Conservation (phyloP, 371 early-diverging fungal species). For the Choanephora cucurbitarum region DNA sequence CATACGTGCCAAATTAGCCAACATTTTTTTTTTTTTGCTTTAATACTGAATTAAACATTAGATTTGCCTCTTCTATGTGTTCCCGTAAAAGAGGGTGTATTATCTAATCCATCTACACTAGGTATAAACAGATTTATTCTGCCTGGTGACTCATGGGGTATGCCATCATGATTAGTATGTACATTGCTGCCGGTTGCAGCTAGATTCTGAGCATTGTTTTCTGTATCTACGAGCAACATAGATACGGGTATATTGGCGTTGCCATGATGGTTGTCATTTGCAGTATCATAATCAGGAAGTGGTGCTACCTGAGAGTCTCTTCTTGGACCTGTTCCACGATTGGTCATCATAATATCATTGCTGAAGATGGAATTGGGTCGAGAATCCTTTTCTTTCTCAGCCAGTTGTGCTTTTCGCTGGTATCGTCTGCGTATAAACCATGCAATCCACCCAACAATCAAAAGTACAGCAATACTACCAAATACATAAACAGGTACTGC, state of each 20-base stretch:
- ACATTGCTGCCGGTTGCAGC: no score
- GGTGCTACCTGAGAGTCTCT: constrained; percentile 11
- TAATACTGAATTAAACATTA: background rate
- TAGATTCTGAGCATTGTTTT: no score
- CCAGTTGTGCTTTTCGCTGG: constrained; percentile 19
- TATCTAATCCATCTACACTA: background rate
- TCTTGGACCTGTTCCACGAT: background rate
- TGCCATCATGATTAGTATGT: no score
- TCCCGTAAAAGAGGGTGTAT: background rate
- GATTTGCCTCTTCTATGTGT: constrained; percentile 21
- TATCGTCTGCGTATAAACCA: constrained; percentile 32
- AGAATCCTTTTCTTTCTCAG: constrained; percentile 42
- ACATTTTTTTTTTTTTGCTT: no score
- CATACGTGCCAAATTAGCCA: no score
- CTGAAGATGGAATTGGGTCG: constrained; percentile 28
- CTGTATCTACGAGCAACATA: no score
- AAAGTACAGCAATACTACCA: constrained; percentile 46
- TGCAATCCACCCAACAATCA: constrained; percentile 31
- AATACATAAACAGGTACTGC: constrained; percentile 61
- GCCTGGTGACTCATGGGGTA: background rate
- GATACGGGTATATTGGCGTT: no score
- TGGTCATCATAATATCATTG: constrained; percentile 1
- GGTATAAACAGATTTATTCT: constrained; percentile 1
- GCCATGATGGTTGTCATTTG: background rate
- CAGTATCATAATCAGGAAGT: background rate